Evolutionary conservation across 2,329 filamentous ascomycete species (phyloP).

Genomic region (Hypoxylon sp.): DNA sequence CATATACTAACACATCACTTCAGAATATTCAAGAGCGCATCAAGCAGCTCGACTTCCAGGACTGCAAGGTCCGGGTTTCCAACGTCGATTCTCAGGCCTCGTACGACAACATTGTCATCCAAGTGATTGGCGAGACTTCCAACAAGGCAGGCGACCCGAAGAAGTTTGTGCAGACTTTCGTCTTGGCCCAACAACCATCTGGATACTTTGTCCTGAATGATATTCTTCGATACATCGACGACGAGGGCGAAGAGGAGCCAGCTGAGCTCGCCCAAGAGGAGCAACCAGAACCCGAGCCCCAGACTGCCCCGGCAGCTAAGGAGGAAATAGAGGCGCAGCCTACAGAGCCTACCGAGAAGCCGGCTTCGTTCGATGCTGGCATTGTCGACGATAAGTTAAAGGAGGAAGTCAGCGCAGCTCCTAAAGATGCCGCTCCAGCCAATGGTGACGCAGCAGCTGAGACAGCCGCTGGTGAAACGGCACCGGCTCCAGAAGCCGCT

Average conservation of each 20-base stretch:
- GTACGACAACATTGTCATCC: slow-evolving; percentile 93
- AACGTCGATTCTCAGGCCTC: slow-evolving; percentile 98
- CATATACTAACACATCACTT: slow-evolving; percentile 20
- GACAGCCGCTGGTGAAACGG: slow-evolving; percentile 53
- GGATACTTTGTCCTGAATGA: slow-evolving; percentile 99
- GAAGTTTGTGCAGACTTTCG: slow-evolving; percentile 98
- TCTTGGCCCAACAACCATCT: slow-evolving; percentile 94
- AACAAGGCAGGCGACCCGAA: slow-evolving; percentile 92
- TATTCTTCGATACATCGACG: slow-evolving; percentile 92
- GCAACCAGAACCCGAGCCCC: slow-evolving; percentile 50
- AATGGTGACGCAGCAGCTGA: slow-evolving; percentile 59
- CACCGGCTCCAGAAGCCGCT: slow-evolving; percentile 51
- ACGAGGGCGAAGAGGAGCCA: slow-evolving; percentile 82
- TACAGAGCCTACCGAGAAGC: slow-evolving; percentile 56
- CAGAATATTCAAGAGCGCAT: slow-evolving; percentile 96
- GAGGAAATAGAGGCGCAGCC: slow-evolving; percentile 53
- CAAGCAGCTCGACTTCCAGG: slow-evolving; percentile 91
- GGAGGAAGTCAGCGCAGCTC: slow-evolving; percentile 69
- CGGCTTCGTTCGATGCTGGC: slow-evolving; percentile 57
- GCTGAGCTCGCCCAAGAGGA: slow-evolving; percentile 58
- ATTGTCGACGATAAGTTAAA: slow-evolving; percentile 80
- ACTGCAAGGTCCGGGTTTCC: slow-evolving; percentile 97
- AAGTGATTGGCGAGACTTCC: slow-evolving; percentile 97
- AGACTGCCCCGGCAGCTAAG: slow-evolving; percentile 53
- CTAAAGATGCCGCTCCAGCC: slow-evolving; percentile 58